Evolutionary conservation across 2,329 filamentous ascomycete species (phyloP).

Genomic region (Aspergillus arachidicola): DNA sequence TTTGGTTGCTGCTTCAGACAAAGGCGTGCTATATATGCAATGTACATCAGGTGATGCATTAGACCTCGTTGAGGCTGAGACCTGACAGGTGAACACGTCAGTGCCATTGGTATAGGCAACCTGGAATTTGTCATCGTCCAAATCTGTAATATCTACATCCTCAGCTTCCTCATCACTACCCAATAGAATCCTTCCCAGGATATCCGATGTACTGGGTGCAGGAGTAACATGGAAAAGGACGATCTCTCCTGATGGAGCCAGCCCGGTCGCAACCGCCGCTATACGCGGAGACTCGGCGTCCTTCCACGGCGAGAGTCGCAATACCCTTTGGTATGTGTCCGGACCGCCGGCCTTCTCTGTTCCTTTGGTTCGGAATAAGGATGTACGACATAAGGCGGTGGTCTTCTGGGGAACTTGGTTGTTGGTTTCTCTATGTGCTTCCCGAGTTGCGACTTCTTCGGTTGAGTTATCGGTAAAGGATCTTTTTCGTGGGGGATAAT

Average conservation of each 20-base stretch:
- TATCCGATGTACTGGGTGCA: conserved; percentile 53
- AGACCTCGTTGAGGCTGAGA: conserved; percentile 54
- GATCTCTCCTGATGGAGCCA: conserved; percentile 75
- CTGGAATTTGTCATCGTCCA: conserved; percentile 56
- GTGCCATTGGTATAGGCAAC: conserved; percentile 78
- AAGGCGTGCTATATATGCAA: conserved; percentile 45
- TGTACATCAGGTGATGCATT: conserved; percentile 40
- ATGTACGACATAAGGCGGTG: conserved; percentile 52
- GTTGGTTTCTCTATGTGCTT: conserved; percentile 23
- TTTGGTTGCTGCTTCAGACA: conserved; percentile 29
- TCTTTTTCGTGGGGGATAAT: conserved; percentile 53
- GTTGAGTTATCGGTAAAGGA: conserved; percentile 13
- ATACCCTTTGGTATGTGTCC: conserved; percentile 62
- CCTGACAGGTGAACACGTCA: conserved; percentile 69
- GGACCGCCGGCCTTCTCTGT: conserved; percentile 33
- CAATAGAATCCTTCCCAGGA: conserved; percentile 57
- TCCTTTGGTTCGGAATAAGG: conserved; percentile 51
- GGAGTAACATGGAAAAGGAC: conserved; percentile 74
- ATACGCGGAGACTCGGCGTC: conserved; percentile 62
- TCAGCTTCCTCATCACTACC: conserved; percentile 55
- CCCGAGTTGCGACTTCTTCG: conserved; percentile 22
- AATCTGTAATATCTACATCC: conserved; percentile 45
- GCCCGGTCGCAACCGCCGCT: conserved; percentile 76
- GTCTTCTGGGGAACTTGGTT: conserved; percentile 38
- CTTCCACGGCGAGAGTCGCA: conserved; percentile 59